These are phyloP conservation scores for Botrytis aclada DNA, from an alignment of 2,329 filamentous ascomycete genomes.

Conservation along the genomic window DNA sequence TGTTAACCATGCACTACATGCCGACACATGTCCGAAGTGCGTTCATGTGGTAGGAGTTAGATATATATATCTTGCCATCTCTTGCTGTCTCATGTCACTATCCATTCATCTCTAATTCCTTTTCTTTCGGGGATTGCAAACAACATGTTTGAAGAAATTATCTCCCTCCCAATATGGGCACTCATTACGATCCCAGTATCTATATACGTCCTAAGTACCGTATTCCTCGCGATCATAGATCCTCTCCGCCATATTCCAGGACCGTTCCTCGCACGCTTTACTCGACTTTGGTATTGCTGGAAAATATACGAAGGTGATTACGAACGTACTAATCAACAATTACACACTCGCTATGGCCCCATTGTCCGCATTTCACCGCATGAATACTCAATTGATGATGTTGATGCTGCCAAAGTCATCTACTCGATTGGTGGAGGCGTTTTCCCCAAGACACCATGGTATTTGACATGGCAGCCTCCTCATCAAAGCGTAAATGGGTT, in stretches of 20 bases:
- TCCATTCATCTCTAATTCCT: background rate
- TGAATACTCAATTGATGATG: conserved; percentile 47
- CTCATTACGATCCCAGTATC: background rate
- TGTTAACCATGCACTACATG: background rate
- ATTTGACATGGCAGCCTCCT: conserved; percentile 30
- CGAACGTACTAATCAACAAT: conserved; percentile 24
- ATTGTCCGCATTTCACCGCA: conserved; percentile 50
- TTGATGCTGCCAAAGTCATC: conserved; percentile 42
- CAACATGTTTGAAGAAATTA: conserved; percentile 4
- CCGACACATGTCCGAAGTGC: background rate
- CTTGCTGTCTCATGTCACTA: background rate
- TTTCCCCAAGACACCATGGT: conserved; percentile 26
- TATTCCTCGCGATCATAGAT: background rate
- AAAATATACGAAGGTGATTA: conserved; percentile 27
- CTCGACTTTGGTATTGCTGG: conserved; percentile 44
- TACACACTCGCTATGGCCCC: conserved; percentile 47
- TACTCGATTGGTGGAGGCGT: conserved; percentile 42
- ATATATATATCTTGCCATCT: background rate
- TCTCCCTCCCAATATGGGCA: background rate
- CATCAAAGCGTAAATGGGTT: conserved; percentile 29
- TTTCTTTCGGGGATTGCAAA: background rate
- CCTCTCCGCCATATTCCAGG: conserved; percentile 44
- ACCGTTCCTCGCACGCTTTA: conserved; percentile 45
- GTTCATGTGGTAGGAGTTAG: background rate
- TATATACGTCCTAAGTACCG: conserved; percentile 5